Conservation (phyloP, 352 stramenopile species). For the Pythium plurisporium region DNA sequence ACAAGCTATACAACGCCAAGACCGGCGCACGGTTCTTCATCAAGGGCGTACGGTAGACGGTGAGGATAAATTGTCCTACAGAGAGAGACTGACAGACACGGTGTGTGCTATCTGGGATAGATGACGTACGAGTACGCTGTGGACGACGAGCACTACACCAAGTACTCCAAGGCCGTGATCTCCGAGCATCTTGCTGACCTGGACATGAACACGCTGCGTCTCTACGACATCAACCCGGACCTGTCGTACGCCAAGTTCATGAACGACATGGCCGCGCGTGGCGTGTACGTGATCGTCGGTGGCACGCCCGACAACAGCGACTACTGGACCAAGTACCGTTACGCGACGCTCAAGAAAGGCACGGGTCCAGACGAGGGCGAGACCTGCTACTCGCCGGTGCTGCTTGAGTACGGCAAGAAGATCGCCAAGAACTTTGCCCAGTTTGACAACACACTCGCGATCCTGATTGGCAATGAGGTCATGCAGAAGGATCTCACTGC, state of each 20-base stretch:
- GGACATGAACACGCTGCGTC: conserved; percentile 80
- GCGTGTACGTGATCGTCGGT: conserved; percentile 80
- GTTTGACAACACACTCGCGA: conserved; percentile 83
- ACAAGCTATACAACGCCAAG: conserved; percentile 85
- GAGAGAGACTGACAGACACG: background rate
- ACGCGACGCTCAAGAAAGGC: conserved; percentile 44
- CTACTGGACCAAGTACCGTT: conserved; percentile 84
- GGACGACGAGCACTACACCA: conserved; percentile 83
- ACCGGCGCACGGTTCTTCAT: conserved; percentile 84
- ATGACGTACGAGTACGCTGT: conserved; percentile 89
- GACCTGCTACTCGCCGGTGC: conserved; percentile 81
- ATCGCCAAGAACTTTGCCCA: conserved; percentile 82
- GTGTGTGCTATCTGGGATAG: conserved; percentile 19
- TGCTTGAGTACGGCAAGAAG: conserved; percentile 86
- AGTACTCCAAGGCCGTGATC: conserved; percentile 81
- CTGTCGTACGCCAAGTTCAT: conserved; percentile 86
- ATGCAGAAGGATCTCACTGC: conserved; percentile 83
- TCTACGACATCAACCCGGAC: conserved; percentile 87
- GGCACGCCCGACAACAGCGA: conserved; percentile 78
- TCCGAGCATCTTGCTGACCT: conserved; percentile 54
- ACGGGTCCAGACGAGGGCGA: conserved; percentile 50
- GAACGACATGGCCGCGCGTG: conserved; percentile 70
- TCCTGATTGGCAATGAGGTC: conserved; percentile 87
- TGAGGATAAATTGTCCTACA: no score
- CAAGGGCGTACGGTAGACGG: conserved; percentile 57